Evolutionary conservation across 2,329 filamentous ascomycete genomes (phyloP), one percentile per base, ranked within the genome.

Genomic region (Incumbomyces delicatus): DNA sequence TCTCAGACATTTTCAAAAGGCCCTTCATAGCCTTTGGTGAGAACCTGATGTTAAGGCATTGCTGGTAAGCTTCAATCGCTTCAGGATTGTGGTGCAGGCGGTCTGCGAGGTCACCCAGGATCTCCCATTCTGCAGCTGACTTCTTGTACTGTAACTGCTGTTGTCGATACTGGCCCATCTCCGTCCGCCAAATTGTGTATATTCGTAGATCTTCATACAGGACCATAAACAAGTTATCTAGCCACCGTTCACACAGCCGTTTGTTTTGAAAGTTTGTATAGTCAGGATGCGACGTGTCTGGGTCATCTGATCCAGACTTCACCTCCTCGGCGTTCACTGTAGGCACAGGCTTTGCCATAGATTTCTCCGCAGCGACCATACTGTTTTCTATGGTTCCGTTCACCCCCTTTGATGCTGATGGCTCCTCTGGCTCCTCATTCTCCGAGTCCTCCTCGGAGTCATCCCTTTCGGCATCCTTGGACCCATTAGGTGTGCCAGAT

Each of bases 171-270:
- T 96, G 90, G 0, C 88, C 86, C 80, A 96, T 92, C 64, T 98
- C 92, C 1, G 92, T 96, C 47, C 92, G 83, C 92, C 92, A 98
- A 65, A 98, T 98, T 11, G 92, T 98, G 72, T 98, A 98, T 38
- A 98, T 90, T 41, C 92, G 86, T 14, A 98, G 76, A 61, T 98
- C 92, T 65, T 98, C 92, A 64, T 98, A 98, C 2, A 98, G 76
- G 0, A 96, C 92, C 92, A 98, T 98, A 71, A 98, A 98, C 17
- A 98, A 76, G 59, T 94, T 96, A 66, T 98, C 92, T 2, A 98
- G 77, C 92, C 92, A 98, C 57, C 92, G 81, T 67, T 98, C 92
- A 61, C 92, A 98, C 1, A 98, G 78, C 1, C 92, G 83, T 70
- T 98, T 98, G 66, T 95, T 95, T 63, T 94, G 92, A 61, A 98